phyloP scores from a whole-genome alignment of 768 basidiomycete species.

The Ramaria sp. region DNA sequence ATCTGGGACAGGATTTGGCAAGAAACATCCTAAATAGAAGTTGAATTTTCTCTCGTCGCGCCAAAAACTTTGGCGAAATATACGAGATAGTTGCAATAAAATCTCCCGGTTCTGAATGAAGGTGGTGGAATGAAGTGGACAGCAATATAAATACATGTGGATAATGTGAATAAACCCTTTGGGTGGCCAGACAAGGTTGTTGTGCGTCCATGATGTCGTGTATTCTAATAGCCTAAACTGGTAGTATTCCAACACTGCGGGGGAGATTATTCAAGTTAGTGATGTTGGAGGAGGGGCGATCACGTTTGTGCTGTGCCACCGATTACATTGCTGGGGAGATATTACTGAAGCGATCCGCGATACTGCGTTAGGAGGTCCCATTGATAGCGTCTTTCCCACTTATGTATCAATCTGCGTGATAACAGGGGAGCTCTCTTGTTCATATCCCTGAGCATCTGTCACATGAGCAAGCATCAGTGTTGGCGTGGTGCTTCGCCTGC shows the following conservation, averaged over 20 bases:
- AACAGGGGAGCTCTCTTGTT: conserved; percentile 25
- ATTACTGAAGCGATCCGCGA: conserved; percentile 22
- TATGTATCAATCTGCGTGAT: neutral
- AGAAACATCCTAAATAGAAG: no score
- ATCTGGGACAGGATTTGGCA: no score
- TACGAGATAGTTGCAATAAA: no score
- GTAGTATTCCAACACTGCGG: conserved; percentile 45
- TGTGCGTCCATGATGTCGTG: no score
- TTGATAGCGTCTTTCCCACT: conserved; percentile 38
- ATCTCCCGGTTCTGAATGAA: no score
- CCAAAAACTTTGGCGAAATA: no score
- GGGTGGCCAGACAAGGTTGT: no score
- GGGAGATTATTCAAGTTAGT: conserved; percentile 40
- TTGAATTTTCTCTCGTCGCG: no score
- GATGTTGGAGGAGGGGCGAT: conserved; percentile 40
- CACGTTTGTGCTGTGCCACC: conserved; percentile 39
- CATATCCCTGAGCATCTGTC: conserved; percentile 43
- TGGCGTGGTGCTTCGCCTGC: conserved; percentile 28
- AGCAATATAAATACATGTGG: no score
- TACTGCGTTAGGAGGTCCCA: conserved; percentile 33
- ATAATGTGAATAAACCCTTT: no score
- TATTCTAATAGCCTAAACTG: no score
- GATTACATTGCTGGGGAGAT: conserved; percentile 41
- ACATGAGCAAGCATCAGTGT: conserved; percentile 53
- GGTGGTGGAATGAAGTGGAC: no score